Evolutionary conservation across 306 rosid species (phyloP).

Genomic region (Pyrus communis): DNA sequence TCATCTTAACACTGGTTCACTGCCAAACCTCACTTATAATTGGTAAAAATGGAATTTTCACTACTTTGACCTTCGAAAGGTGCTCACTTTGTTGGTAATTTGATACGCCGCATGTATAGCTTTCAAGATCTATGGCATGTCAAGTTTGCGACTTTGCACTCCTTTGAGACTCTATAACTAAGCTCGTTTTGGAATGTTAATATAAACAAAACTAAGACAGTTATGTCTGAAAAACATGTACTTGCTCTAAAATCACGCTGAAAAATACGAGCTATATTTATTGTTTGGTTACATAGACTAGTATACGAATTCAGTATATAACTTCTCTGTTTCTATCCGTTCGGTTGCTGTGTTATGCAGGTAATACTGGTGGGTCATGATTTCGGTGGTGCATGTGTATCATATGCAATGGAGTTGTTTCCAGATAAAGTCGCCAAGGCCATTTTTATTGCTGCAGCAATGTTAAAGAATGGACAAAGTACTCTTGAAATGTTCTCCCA

Average conservation of each 20-base stretch:
- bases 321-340: background rate
- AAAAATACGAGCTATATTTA: background rate
- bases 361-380: constrained; percentile 97
- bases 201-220: background rate
- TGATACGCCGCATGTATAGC: background rate
- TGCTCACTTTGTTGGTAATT: background rate
- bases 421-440: constrained; percentile 77
- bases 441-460: constrained; percentile 82
- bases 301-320: background rate
- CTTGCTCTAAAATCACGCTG: background rate
- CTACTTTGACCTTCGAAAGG: background rate
- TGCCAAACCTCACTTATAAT: background rate
- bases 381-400: constrained; percentile 89
- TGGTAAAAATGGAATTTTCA: background rate
- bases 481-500: constrained; percentile 79
- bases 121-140: background rate
- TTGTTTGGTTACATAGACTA: background rate
- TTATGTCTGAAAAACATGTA: background rate
- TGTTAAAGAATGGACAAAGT: constrained; percentile 77
- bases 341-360: constrained; percentile 29
- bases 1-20: background rate
- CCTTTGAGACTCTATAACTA: background rate
- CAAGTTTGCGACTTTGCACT: background rate
- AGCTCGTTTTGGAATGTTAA: background rate
- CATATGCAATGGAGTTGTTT: constrained; percentile 81